A percentile compares a stretch with the other conserved stretches of the same genome.
These are phyloP conservation scores for Exophiala sideris DNA, from an alignment of 2,329 filamentous ascomycete species.

Conservation along the genomic window DNA sequence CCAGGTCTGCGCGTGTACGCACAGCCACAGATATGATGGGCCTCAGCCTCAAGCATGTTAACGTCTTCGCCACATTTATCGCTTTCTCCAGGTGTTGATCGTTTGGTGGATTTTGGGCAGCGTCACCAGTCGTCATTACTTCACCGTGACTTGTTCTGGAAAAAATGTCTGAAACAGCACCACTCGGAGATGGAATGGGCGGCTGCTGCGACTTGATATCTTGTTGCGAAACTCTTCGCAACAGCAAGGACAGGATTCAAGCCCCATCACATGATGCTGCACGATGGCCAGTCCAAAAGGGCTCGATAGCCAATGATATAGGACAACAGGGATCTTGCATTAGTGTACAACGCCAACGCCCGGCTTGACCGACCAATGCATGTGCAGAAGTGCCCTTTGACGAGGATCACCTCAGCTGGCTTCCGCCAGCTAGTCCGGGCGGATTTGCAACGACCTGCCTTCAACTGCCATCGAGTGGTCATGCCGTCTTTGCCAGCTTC, in stretches of 20 bases:
- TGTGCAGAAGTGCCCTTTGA: constrained; percentile 22
- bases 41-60: too few relatives aligned
- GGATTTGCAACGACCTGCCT: constrained; percentile 16
- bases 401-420: constrained; percentile 24
- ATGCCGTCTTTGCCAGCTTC: constrained; percentile 17
- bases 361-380: constrained; percentile 15
- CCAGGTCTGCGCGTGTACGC: too few relatives aligned
- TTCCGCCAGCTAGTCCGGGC: constrained; percentile 24
- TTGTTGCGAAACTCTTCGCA: not conserved
- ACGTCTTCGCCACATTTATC: not conserved
- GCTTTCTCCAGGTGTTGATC: constrained; percentile 4
- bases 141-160: constrained; percentile 7
- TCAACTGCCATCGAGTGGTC: constrained; percentile 25
- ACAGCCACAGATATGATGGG: too few relatives aligned
- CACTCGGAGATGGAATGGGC: constrained; percentile 14
- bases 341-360: constrained; percentile 13
- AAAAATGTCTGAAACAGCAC: constrained; percentile 17
- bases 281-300: constrained; percentile 1
- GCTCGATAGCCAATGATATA: constrained; percentile 18
- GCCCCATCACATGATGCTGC: constrained; percentile 22
- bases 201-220: constrained; percentile 22
- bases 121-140: constrained; percentile 4
- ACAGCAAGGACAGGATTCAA: not conserved
- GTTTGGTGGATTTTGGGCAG: constrained; percentile 1
- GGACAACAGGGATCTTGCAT: constrained; percentile 23